Base-by-base conservation (phyloP, 768 basidiomycete species). In the Piloderma croceum region DNA sequence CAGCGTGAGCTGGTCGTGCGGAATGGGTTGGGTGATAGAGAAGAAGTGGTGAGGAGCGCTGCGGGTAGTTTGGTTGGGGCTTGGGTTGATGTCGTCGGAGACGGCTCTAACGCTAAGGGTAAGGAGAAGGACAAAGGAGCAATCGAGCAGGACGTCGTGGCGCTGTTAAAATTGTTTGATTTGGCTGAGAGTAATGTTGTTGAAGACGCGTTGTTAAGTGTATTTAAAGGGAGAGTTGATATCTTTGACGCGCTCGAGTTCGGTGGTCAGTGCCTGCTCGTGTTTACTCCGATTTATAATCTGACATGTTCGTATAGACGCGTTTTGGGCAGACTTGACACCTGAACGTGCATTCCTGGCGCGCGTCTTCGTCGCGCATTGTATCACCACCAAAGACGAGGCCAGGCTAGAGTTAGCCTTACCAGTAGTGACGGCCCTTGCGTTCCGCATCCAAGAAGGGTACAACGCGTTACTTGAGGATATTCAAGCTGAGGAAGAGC, bases 11-110 rank as follows among this genome's bases (percentile, higher is more conserved):
- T 76, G 18, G 75, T 94, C 34, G 77, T 94, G 2, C 73, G 76
- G 15, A 79, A 86, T 52, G 94, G 94, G 2, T 68, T 97, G 3
- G 82, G 87, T 0, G 94, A 97, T 61, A 76, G 94, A 20, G 90
- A 96, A 43, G 65, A 72, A 1, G 57, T 63, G 2, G 90, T 97
- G 3, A 71, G 81, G 22, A 63, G 71, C 13, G 89, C 88, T 1
- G 83, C 91, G 0, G 80, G 73, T 2, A 72, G 72, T 2, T 73
- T 96, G 34, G 61, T 97, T 12, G 77, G 71, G 0, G 68, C 64
- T 6, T 98, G 94, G 94, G 70, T 89, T 6, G 80, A 88, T 32
- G 64, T 69, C 22, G 69, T 78, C 7, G 68, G 69, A 3, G 61
- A 68, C 13, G n/a, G 49, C 7, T 48, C 39, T 7, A 57, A 55